phyloP scores from a whole-genome alignment of 1,139 yeast species.

The Hemisphaericaspora xylanilytica region DNA sequence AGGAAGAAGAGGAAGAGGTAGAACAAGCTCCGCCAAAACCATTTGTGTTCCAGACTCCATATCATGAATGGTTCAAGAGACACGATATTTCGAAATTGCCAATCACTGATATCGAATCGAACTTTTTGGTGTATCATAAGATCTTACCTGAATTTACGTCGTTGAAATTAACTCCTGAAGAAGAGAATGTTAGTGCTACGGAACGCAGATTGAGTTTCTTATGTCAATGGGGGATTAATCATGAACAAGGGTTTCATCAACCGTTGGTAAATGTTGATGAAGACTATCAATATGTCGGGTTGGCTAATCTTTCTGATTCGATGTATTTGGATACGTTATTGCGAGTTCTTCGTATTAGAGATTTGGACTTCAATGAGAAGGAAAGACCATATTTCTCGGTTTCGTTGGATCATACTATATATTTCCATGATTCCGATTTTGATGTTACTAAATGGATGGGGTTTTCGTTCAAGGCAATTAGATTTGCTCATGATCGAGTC shows the following conservation, averaged over 20 bases:
- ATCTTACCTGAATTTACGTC: constrained; percentile 41
- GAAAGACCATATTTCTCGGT: constrained; percentile 43
- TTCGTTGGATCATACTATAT: constrained; percentile 65
- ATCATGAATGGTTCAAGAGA: constrained; percentile 28
- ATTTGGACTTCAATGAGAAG: constrained; percentile 24
- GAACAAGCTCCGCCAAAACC: constrained; percentile 28
- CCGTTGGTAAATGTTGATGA: constrained; percentile 14
- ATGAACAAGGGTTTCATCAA: constrained; percentile 18
- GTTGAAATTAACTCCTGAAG: constrained; percentile 24
- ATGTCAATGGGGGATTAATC: constrained; percentile 39
- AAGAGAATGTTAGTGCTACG: constrained; percentile 25
- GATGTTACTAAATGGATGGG: constrained; percentile 55
- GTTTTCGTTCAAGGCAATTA: constrained; percentile 48
- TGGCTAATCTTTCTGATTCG: constrained; percentile 64
- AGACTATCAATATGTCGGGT: constrained; percentile 53
- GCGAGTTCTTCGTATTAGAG: constrained; percentile 26
- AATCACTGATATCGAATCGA: constrained; percentile 18
- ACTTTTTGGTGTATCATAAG: constrained; percentile 26
- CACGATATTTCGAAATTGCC: constrained; percentile 19
- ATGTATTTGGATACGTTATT: constrained; percentile 48
- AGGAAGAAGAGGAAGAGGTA: constrained; percentile 26
- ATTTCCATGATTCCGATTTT: constrained; percentile 60
- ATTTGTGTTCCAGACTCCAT: constrained; percentile 38
- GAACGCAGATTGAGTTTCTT: constrained; percentile 44
- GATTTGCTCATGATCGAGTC: constrained; percentile 54